Base-by-base conservation (phyloP, 768 basidiomycete genomes). In the Coprinopsis sp. region DNA sequence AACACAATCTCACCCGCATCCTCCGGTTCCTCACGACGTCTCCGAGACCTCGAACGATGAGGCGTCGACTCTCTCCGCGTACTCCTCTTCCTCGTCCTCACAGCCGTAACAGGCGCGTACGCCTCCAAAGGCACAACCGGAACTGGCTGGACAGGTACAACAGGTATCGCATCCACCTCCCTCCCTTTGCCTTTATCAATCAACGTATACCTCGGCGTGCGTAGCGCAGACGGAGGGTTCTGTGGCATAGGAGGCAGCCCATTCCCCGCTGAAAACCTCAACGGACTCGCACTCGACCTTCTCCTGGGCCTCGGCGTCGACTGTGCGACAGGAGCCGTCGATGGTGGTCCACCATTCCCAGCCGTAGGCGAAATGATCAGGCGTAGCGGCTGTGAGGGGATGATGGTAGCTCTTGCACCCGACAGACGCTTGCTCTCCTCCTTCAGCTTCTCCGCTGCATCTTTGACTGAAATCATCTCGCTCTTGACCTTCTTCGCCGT, bases 381-480 rank as follows among this genome's bases (percentile, higher is more conserved):
- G 5, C 42, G 29, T 34, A 49, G 30, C 6, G 48, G 13, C 42
- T 41, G 41, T 6, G 34, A 27, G 2, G 41, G 40, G 5, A 30
- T 4, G 18, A 42, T 30, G 24, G 28, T 36, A 6, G 36, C 38
- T 14, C 44, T 43, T 10, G 42, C 36, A 7, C 21, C 27, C 3
- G 33, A n/a, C 22, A 49, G 16, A 19, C 38, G 43, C 24, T 42
- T 33, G 27, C 48, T 44, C n/a, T 49, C 48, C 18, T 49, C 48
- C 11, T 34, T 33, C 5, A 49, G 13, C 21, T 44, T 49, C 19
- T 49, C 48, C 29, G 42, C 42, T 22, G 14, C 38, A 14, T 43
- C 48, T 28, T 49, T 49, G 22, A 49, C 29, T n/a, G 3, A 5
- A 12, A 49, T 37, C 48, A 49, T 49, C 28, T 49, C 41, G 22